Evolutionary conservation across 192 early-diverging fungal species (phyloP).

Genomic region (Coemansia sp.): DNA sequence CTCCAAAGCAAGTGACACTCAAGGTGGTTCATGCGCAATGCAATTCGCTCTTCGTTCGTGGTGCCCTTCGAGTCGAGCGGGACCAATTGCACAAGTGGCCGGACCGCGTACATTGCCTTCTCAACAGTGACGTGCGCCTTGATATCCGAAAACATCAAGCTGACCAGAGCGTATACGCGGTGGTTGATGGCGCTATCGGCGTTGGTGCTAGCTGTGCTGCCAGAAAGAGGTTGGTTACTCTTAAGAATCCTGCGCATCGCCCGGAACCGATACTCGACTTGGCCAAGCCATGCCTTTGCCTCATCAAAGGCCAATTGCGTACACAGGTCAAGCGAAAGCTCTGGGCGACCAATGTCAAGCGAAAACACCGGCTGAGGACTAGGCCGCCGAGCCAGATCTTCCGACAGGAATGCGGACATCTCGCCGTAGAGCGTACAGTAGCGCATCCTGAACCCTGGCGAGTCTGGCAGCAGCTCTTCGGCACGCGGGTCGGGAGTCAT

Average conservation of each 20-base stretch:
- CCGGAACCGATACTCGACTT: conserved; percentile 17
- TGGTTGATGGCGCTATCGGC: conserved; percentile 6
- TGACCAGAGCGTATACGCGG: conserved; percentile 26
- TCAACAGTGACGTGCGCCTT: conserved; percentile 40
- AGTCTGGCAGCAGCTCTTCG: conserved; percentile 28
- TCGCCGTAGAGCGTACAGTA: conserved; percentile 40
- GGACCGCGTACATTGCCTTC: conserved; percentile 38
- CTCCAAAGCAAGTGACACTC: conserved; percentile 42
- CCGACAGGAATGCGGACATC: conserved; percentile 52
- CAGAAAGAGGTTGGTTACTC: neutral
- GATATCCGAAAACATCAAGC: conserved; percentile 42
- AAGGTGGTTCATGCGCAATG: conserved; percentile 30
- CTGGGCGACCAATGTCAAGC: conserved; percentile 34
- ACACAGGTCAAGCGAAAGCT: conserved; percentile 38
- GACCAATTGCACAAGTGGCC: conserved; percentile 19
- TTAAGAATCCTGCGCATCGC: conserved; percentile 15
- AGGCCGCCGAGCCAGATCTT: conserved; percentile 39
- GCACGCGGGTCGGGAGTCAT: conserved; percentile 50
- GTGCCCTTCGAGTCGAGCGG: neutral
- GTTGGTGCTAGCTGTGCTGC: neutral
- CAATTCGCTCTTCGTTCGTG: conserved; percentile 12
- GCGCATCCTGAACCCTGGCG: conserved; percentile 37
- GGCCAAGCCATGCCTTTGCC: conserved; percentile 21
- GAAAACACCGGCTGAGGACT: conserved; percentile 42
- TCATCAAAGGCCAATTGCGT: conserved; percentile 47